Conservation (phyloP, 2,329 filamentous ascomycete species). For the Cladosporium sp. region DNA sequence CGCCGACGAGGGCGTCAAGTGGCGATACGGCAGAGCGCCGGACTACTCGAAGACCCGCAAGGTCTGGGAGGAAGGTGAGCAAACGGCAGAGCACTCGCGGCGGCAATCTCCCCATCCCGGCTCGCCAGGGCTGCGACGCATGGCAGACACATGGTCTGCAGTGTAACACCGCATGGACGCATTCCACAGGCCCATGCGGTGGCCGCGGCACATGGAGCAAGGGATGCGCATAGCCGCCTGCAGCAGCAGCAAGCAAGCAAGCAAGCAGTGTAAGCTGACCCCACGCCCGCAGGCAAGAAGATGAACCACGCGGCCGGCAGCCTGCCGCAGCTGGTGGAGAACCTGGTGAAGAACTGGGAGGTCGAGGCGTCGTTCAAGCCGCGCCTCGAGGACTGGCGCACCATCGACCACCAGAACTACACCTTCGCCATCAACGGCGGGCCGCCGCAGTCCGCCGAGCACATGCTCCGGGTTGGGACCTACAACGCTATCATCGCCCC, state of each 20-base stretch:
- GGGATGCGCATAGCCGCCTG: constrained; percentile 1
- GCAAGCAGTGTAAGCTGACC: constrained; percentile 4
- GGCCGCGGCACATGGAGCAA: not conserved
- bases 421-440: constrained; percentile 59
- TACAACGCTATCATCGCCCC: constrained; percentile 62
- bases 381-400: constrained; percentile 56
- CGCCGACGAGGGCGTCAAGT: constrained; percentile 47
- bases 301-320: constrained; percentile 50
- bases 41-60: constrained; percentile 60
- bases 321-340: constrained; percentile 57
- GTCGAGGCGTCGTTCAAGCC: constrained; percentile 65
- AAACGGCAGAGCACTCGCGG: too few species aligned
- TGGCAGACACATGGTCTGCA: constrained; percentile 3
- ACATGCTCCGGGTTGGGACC: constrained; percentile 62
- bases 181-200: constrained; percentile 1
- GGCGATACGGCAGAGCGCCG: constrained; percentile 55
- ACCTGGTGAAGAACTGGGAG: constrained; percentile 69
- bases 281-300: constrained; percentile 45
- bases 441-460: constrained; percentile 49
- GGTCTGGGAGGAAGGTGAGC: constrained; percentile 54
- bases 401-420: constrained; percentile 55
- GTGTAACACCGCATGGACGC: not conserved
- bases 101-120: not conserved
- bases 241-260: not conserved
- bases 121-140: not conserved